These are phyloP conservation scores for Cystobasidium tubakii DNA, from an alignment of 768 basidiomycete genomes.

Conservation along the genomic window DNA sequence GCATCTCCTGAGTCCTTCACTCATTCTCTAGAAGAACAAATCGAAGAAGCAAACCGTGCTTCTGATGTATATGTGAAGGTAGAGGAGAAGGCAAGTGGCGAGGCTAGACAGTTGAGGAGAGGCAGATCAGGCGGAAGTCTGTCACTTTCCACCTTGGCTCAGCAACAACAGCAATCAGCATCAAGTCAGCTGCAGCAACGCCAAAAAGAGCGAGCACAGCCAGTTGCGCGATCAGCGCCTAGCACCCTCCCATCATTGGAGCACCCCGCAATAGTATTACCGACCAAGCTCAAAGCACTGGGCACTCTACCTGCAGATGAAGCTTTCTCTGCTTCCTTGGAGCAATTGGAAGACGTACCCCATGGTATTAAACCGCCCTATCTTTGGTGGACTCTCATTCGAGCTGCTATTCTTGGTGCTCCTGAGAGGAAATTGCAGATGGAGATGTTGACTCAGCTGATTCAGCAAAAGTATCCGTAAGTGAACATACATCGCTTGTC, in stretches of 20 bases:
- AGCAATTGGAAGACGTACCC: neutral
- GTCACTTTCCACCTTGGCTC: neutral
- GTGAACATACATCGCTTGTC: no score
- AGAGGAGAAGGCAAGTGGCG: neutral
- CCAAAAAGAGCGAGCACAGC: neutral
- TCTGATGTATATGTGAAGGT: no score
- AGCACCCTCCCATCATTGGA: neutral
- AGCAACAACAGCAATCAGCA: neutral
- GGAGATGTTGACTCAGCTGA: constrained; percentile 23
- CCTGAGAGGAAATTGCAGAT: constrained; percentile 22
- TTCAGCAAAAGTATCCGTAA: constrained; percentile 30
- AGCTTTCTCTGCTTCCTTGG: constrained; percentile 21
- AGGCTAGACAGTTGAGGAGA: neutral
- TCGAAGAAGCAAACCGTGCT: no score
- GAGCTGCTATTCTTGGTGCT: constrained; percentile 26
- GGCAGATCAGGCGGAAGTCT: neutral
- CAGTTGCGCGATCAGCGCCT: neutral
- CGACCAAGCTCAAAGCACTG: constrained; percentile 7
- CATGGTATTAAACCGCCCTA: constrained; percentile 15
- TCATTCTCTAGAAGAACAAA: neutral
- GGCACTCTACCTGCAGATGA: constrained; percentile 33
- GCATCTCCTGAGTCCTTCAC: neutral
- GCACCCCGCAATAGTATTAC: neutral
- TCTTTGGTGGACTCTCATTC: constrained; percentile 31
- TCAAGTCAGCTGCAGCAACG: neutral